Conservation (phyloP, 176 grass and related monocot genomes). For the Cenchrus fungigraminus region DNA sequence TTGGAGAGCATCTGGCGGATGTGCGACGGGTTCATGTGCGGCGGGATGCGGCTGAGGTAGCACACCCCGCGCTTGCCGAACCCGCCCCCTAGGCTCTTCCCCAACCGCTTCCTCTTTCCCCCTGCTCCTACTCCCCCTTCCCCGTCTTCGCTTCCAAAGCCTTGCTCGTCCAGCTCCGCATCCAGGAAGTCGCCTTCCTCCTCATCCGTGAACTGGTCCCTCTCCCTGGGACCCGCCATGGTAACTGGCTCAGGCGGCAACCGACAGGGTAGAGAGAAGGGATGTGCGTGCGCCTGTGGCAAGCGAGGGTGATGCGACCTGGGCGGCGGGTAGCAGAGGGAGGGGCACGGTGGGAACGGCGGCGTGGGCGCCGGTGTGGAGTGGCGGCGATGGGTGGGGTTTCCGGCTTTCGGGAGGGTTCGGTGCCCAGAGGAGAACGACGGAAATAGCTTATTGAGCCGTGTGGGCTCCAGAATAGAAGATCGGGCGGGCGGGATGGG, state of each 20-base stretch:
- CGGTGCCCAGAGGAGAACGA: not conserved
- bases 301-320: not conserved
- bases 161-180: not conserved
- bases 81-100: slow-evolving; percentile 23
- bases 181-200: slow-evolving; percentile 23
- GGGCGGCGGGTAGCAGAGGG: not conserved
- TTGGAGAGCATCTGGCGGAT: slow-evolving; percentile 87
- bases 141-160: slow-evolving; percentile 28
- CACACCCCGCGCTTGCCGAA: slow-evolving; percentile 73
- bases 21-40: slow-evolving; percentile 90
- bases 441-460: not conserved
- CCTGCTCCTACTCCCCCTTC: not conserved
- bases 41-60: slow-evolving; percentile 91
- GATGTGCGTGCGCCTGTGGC: not conserved
- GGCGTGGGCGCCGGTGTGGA: not conserved
- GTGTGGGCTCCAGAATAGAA: too few species aligned
- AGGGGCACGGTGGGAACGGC: too few species aligned
- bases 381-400: not conserved
- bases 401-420: not conserved
- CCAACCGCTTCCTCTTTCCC: slow-evolving; percentile 44
- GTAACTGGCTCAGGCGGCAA: not conserved
- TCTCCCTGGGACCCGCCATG: slow-evolving; percentile 41
- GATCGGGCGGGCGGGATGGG: too few species aligned
- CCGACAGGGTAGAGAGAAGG: not conserved
- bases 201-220: slow-evolving; percentile 13